phyloP scores from a whole-genome alignment of 2,329 filamentous ascomycete species.

The Simplicillium sp. region DNA sequence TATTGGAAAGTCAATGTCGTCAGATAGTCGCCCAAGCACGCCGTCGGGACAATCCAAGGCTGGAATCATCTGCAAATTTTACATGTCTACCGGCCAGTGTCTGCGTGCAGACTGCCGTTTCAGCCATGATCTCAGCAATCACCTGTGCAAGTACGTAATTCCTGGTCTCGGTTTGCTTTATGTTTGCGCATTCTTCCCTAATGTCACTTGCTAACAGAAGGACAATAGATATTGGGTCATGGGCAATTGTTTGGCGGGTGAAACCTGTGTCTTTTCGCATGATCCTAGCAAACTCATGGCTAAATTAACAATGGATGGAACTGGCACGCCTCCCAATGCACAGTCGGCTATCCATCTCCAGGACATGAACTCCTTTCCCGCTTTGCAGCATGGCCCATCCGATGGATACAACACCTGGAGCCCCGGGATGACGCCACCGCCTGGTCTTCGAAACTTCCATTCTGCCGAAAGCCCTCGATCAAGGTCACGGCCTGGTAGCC shows the following conservation, averaged over 20 bases:
- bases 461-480: constrained; percentile 55
- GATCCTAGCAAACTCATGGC: constrained; percentile 82
- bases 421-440: constrained; percentile 54
- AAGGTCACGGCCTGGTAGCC: constrained; percentile 75
- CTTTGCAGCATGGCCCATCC: constrained; percentile 51
- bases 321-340: constrained; percentile 54
- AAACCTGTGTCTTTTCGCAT: constrained; percentile 94
- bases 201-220: constrained; percentile 3
- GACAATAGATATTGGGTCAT: constrained; percentile 77
- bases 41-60: constrained; percentile 70
- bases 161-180: constrained; percentile 1
- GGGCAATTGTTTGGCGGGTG: constrained; percentile 88
- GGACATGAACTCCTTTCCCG: constrained; percentile 78
- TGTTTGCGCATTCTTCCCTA: constrained; percentile 6
- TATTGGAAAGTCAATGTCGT: constrained; percentile 82
- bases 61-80: constrained; percentile 94
- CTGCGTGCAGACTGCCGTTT: constrained; percentile 93
- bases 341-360: constrained; percentile 67
- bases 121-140: constrained; percentile 90
- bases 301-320: constrained; percentile 65
- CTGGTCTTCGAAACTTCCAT: constrained; percentile 58
- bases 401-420: constrained; percentile 42
- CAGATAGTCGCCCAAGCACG: constrained; percentile 65
- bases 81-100: constrained; percentile 89
- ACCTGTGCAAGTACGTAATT: constrained; percentile 86